Conservation (phyloP, 176 grass and related monocot species). For the Neostapfia colusana region DNA sequence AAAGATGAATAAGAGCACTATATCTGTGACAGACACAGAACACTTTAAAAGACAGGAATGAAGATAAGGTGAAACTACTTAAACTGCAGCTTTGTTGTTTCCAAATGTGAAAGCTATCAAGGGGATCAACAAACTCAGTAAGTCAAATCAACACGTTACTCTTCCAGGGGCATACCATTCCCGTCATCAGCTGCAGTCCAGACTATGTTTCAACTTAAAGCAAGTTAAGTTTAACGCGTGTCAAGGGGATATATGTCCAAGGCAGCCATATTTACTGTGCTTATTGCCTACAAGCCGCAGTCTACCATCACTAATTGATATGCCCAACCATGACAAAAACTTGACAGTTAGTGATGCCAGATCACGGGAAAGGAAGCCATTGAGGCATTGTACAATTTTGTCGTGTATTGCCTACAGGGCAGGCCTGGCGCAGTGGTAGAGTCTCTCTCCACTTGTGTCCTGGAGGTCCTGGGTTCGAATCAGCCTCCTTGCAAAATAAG, state of each 20-base stretch:
- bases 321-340: not conserved
- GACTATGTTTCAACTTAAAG: not conserved
- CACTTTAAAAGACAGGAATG: constrained; percentile 14
- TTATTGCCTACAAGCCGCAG: not conserved
- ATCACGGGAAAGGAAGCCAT: constrained; percentile 2
- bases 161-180: constrained; percentile 1
- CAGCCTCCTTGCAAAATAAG: no score
- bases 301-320: not conserved
- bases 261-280: not conserved
- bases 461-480: no score
- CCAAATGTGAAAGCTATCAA: constrained; percentile 2
- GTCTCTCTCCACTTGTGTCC: no score
- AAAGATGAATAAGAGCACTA: constrained; percentile 4
- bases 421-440: no score
- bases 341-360: not conserved
- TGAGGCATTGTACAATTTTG: not conserved
- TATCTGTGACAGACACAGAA: not conserved
- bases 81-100: constrained; percentile 26
- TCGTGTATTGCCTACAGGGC: no score
- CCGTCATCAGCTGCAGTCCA: not conserved
- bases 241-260: not conserved
- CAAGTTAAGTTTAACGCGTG: not conserved
- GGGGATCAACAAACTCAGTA: not conserved
- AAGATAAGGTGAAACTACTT: constrained; percentile 2
- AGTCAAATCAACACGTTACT: not conserved